Evolutionary conservation across 768 basidiomycete genomes (phyloP).

Genomic region (Hydnum rufescens): DNA sequence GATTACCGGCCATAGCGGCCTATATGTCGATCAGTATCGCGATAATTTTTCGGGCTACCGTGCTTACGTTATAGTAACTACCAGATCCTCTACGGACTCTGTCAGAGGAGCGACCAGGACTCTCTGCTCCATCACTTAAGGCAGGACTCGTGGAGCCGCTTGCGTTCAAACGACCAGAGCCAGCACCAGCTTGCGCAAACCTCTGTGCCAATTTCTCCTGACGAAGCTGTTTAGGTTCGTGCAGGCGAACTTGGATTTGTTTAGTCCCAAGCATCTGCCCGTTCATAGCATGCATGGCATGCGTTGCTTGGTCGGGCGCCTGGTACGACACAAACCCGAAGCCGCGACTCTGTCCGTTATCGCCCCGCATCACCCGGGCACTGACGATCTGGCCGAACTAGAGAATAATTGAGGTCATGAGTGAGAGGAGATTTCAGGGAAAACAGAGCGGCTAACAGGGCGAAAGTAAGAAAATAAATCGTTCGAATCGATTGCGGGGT

Average conservation of each 20-base stretch:
- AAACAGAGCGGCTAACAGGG: conserved; percentile 26
- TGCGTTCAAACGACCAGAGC: conserved; percentile 25
- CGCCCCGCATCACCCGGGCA: conserved; percentile 84
- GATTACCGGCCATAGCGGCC: conserved; percentile 65
- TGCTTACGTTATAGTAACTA: conserved; percentile 62
- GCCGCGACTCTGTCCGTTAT: conserved; percentile 58
- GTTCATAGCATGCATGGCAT: conserved; percentile 68
- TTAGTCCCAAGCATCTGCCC: conserved; percentile 50
- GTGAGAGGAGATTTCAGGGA: background rate
- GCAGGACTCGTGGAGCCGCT: conserved; percentile 78
- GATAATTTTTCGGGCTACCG: conserved; percentile 2
- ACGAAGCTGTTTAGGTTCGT: conserved; percentile 81
- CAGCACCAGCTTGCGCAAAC: conserved; percentile 27
- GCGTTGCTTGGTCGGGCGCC: conserved; percentile 59
- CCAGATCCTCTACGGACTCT: conserved; percentile 61
- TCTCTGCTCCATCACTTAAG: conserved; percentile 63
- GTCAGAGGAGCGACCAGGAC: conserved; percentile 26
- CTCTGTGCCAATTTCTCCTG: conserved; percentile 74
- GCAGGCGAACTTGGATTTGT: conserved; percentile 66
- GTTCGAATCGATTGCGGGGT: conserved; percentile 71
- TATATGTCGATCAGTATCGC: conserved; percentile 15
- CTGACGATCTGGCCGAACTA: conserved; percentile 84
- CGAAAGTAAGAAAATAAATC: conserved; percentile 68
- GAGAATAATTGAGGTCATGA: conserved; percentile 5
- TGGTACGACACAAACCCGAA: conserved; percentile 87